Conservation (phyloP, 805 yeast genomes). For the Myxozyma nipponensis region DNA sequence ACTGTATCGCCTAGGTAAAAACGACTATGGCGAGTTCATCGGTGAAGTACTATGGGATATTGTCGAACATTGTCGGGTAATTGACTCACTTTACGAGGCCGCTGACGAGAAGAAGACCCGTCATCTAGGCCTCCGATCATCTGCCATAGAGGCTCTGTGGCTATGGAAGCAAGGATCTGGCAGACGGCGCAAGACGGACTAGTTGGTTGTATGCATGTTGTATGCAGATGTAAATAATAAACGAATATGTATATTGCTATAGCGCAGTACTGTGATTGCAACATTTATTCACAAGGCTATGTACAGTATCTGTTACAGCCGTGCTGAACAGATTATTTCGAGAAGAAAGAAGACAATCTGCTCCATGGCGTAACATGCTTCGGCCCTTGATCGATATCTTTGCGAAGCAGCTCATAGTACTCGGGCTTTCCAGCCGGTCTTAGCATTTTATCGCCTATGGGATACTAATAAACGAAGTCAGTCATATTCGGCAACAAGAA, state of each 20-base stretch:
- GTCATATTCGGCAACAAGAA: not conserved
- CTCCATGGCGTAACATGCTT: slow-evolving; percentile 16
- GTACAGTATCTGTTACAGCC: not conserved
- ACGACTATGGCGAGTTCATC: slow-evolving; percentile 44
- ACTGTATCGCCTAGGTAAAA: slow-evolving; percentile 68
- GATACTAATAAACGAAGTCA: slow-evolving; percentile 22
- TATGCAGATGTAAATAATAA: not conserved
- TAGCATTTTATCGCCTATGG: slow-evolving; percentile 25
- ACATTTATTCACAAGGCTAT: not conserved
- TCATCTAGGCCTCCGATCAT: slow-evolving; percentile 70
- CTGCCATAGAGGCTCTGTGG: slow-evolving; percentile 90
- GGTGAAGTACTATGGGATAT: slow-evolving; percentile 67
- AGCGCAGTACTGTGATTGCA: not conserved
- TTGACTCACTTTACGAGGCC: slow-evolving; percentile 59
- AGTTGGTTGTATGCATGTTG: not conserved
- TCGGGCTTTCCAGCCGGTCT: slow-evolving; percentile 29
- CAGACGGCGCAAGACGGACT: slow-evolving; percentile 22
- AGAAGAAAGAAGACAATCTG: slow-evolving; percentile 9
- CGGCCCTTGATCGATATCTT: slow-evolving; percentile 22
- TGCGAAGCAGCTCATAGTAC: slow-evolving; percentile 20
- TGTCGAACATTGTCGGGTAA: slow-evolving; percentile 55
- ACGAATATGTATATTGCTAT: not conserved
- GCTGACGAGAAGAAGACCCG: slow-evolving; percentile 60
- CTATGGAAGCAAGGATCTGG: slow-evolving; percentile 55
- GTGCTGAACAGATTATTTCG: slow-evolving; percentile 4